phyloP scores from a whole-genome alignment of 257 asterid species.

The Ballota nigra region DNA sequence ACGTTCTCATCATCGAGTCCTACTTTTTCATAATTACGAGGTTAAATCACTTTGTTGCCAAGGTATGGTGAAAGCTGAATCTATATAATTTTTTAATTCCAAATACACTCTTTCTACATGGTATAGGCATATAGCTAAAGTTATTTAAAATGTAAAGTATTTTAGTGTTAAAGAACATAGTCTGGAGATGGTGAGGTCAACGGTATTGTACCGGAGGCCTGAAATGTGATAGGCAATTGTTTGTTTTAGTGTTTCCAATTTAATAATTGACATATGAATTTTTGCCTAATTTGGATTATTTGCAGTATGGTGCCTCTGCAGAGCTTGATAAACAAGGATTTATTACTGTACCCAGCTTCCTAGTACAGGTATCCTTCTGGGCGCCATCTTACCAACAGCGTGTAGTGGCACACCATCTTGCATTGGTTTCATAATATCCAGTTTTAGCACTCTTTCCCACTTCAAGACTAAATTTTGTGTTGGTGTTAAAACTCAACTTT shows the following conservation, averaged over 20 bases:
- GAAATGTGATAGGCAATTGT: not conserved
- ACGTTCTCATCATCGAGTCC: conserved; percentile 16
- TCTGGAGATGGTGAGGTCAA: not conserved
- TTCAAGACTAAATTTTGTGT: not conserved
- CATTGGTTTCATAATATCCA: not conserved
- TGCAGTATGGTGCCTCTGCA: conserved; percentile 73
- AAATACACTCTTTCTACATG: not conserved
- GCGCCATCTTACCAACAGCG: not conserved
- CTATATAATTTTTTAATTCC: not conserved
- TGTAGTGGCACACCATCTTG: not conserved
- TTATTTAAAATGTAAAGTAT: not conserved
- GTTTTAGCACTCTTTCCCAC: not conserved
- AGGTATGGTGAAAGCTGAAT: conserved; percentile 2
- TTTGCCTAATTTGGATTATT: conserved; percentile 23
- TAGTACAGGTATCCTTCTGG: conserved; percentile 47
- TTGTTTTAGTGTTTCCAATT: not conserved
- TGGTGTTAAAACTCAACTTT: not conserved
- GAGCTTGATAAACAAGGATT: conserved; percentile 82
- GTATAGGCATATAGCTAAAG: not conserved
- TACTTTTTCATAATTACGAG: not conserved
- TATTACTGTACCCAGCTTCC: conserved; percentile 62
- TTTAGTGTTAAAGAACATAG: not conserved
- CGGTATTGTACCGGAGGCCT: not conserved
- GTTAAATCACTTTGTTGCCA: not conserved
- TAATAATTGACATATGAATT: conserved; percentile 15